These are phyloP conservation scores for Oidiodendron maius DNA, from an alignment of 495 filamentous ascomycete species.

Conservation along the genomic window DNA sequence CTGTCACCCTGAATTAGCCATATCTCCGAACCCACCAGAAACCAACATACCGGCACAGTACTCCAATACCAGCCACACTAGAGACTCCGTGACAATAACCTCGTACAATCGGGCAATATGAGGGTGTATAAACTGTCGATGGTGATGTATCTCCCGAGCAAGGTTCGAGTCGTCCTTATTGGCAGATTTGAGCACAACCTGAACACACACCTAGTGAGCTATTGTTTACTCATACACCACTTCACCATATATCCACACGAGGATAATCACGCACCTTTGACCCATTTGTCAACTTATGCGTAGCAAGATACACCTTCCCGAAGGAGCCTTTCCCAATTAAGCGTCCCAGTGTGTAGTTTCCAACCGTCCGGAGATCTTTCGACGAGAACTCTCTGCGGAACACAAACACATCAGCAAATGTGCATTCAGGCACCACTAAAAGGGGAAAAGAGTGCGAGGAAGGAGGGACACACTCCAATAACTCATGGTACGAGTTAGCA, in stretches of 20 bases:
- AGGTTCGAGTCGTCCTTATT: constrained; percentile 94
- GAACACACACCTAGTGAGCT: constrained; percentile 12
- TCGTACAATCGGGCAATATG: constrained; percentile 97
- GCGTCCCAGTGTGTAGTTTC: constrained; percentile 87
- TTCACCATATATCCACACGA: too few species aligned
- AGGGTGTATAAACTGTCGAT: constrained; percentile 94
- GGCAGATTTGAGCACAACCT: constrained; percentile 97
- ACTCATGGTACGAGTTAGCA: constrained; percentile 90
- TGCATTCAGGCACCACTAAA: too few species aligned
- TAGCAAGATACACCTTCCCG: constrained; percentile 95
- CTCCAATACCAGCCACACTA: constrained; percentile 96
- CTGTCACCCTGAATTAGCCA: constrained; percentile 35
- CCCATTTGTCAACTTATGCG: constrained; percentile 96
- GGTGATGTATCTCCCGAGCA: constrained; percentile 95
- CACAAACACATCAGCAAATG: constrained; percentile 7
- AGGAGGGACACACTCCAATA: constrained; percentile 70
- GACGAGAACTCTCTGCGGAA: constrained; percentile 81
- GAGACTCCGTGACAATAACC: constrained; percentile 88
- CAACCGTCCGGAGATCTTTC: constrained; percentile 82
- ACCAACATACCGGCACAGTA: constrained; percentile 82
- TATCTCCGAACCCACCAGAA: constrained; percentile 17
- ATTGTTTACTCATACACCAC: too few species aligned
- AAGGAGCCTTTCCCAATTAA: constrained; percentile 97
- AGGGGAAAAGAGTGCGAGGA: background rate
- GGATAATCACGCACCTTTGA: constrained; percentile 91